Evolutionary conservation across 441 rosid species (phyloP).

Genomic region (Populus hybrid): DNA sequence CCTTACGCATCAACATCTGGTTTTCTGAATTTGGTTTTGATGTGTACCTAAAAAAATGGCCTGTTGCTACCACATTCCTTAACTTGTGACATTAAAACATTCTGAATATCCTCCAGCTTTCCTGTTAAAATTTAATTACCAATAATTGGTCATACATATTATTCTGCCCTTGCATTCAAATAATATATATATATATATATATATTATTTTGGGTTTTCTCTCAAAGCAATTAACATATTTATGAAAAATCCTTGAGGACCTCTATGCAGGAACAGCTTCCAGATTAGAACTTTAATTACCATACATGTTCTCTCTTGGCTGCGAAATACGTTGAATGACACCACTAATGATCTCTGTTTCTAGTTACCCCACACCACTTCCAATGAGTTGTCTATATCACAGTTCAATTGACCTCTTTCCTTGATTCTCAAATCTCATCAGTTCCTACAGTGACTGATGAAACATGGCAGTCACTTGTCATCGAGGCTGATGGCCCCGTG

Average conservation of each 20-base stretch:
- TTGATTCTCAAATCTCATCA: slow-evolving; percentile 30
- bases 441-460: slow-evolving; percentile 58
- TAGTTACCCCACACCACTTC: neutral
- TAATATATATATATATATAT: too few relatives aligned
- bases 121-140: too few relatives aligned
- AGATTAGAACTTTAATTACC: neutral
- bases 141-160: too few relatives aligned
- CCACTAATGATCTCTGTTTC: neutral
- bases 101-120: too few relatives aligned
- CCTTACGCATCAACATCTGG: too few relatives aligned
- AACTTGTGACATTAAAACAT: too few relatives aligned
- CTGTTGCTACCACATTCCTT: too few relatives aligned
- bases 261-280: neutral
- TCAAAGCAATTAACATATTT: neutral
- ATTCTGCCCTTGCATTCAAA: too few relatives aligned
- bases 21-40: too few relatives aligned
- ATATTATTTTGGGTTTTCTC: neutral
- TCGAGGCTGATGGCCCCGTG: slow-evolving; percentile 59
- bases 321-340: neutral
- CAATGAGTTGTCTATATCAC: neutral
- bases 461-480: slow-evolving; percentile 64
- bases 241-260: neutral
- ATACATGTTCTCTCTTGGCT: neutral
- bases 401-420: slow-evolving; percentile 13
- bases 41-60: too few relatives aligned